Evolutionary conservation across 2,329 filamentous ascomycete genomes (phyloP), one percentile per base, ranked within the genome.

Genomic region (Tolypocladium album): DNA sequence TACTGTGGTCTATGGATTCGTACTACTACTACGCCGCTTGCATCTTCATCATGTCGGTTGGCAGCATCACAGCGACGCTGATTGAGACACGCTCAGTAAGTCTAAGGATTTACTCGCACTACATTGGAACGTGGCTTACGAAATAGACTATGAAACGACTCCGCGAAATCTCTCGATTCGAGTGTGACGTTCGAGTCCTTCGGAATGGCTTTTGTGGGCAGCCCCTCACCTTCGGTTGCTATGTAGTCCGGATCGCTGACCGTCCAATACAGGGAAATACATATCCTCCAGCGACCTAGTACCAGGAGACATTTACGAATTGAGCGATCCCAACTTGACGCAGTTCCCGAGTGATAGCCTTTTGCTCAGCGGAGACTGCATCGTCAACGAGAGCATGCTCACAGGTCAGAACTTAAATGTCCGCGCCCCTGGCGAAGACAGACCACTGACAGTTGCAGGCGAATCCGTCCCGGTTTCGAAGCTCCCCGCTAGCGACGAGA

Each of bases 321-420:
- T 99, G 57, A 97, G 93, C 60, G 95, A 99, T 72, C 94, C 94
- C 2, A 91, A 88, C 20, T 79, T 99, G 34, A 84, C 84, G 4
- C 90, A 96, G 67, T 89, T 97, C 63, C 94, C 94, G 0, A 94
- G 90, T 68, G 94, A 99, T 72, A 96, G 93, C 72, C 78, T 99
- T 40, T 77, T 99, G 7, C 81, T 99, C 0, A 90, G 90, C 58
- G 95, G 94, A 47, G 95, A 99, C 74, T 97, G 92, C 69, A 97
- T 99, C 63, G 92, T 99, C 65, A 99, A 99, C 69, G 94, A 99
- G 75, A 97, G 94, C 75, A 99, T 99, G 94, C 83, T 99, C 42
- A 99, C 94, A 45, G 74, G 74, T 74, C 65, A 58, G 66, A n/a
- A 5, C 20, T 38, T 17, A 36, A 4, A 20, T 9, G 3, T 9